Evolutionary conservation across 2,329 filamentous ascomycete genomes (phyloP), one percentile per base, ranked within the genome.

Genomic region (Calonectria hongkongensis): DNA sequence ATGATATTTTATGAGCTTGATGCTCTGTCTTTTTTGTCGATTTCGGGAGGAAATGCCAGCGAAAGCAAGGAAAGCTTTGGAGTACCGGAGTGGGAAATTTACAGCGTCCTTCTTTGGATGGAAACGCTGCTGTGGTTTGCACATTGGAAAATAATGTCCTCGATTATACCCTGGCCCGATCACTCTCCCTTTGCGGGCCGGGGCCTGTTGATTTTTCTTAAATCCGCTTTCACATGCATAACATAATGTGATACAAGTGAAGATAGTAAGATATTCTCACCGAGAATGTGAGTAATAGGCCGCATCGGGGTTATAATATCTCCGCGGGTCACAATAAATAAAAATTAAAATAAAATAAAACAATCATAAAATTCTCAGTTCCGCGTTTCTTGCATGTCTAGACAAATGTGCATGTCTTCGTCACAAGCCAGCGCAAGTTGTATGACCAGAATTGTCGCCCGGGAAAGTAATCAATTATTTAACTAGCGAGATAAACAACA

Each of bases 31-130:
- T 63, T 65, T 65, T 64, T 45, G 18, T 64, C 43, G 41, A 48
- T 60, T 48, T 63, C 30, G 41, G 16, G 30, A 54, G 41, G 48
- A 56, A 66, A 45, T 43, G 33, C 36, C 6, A 66, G 54, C 66
- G 65, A 68, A 62, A 43, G 25, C 45, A 67, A 43, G 67, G 71
- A 67, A 73, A 68, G 62, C 56, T 39, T 48, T 33, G 72, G 72
- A 73, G 72, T 73, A 73, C 30, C 15, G 72, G 72, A 73, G 72
- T 71, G 67, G 50, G 72, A 71, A 68, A 41, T 68, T 27, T 62
- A 47, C 41, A 64, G 64, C 36, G 68, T 68, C 56, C 60, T 62
- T 33, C 33, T 12, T 36, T 36, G 33, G 33, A 50, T 25, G 33
- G 62, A 39, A 58, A 45, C 47, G 67, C 54, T 30, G 21, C n/a